These are phyloP conservation scores for Vaccinium myrtillus DNA, from an alignment of 148 eudicot genomes.

Conservation along the genomic window DNA sequence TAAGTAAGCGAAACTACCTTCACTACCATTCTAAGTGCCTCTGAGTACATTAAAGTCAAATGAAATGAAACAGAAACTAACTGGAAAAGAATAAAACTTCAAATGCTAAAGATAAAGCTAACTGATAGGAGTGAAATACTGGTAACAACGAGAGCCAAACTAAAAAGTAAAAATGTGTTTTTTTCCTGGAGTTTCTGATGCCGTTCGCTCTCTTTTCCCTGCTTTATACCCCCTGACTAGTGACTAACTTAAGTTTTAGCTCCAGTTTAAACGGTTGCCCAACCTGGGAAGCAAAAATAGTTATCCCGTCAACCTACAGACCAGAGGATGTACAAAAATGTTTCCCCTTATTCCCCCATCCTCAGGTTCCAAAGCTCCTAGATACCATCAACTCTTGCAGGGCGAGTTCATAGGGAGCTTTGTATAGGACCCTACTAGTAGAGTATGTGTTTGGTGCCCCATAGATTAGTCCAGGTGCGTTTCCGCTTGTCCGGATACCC, in stretches of 20 bases:
- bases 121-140: not conserved
- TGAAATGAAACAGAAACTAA: not conserved
- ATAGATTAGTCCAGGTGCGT: not conserved
- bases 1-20: not conserved
- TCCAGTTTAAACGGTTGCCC: not conserved
- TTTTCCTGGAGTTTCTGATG: not conserved
- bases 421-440: not conserved
- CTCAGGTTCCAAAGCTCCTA: not conserved
- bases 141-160: not conserved
- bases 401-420: not conserved
- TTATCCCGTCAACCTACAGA: not conserved
- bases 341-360: too few relatives aligned
- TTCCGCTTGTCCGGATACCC: not conserved
- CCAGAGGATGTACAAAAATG: not conserved
- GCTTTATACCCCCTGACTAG: not conserved
- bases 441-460: not conserved
- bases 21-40: not conserved
- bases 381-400: not conserved
- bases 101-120: not conserved
- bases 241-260: not conserved
- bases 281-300: not conserved
- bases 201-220: not conserved
- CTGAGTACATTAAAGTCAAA: not conserved
- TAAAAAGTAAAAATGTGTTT: not conserved
- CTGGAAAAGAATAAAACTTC: not conserved